Evolutionary conservation across 2,329 filamentous ascomycete genomes (phyloP).

Genomic region (Aspergillus piperis): DNA sequence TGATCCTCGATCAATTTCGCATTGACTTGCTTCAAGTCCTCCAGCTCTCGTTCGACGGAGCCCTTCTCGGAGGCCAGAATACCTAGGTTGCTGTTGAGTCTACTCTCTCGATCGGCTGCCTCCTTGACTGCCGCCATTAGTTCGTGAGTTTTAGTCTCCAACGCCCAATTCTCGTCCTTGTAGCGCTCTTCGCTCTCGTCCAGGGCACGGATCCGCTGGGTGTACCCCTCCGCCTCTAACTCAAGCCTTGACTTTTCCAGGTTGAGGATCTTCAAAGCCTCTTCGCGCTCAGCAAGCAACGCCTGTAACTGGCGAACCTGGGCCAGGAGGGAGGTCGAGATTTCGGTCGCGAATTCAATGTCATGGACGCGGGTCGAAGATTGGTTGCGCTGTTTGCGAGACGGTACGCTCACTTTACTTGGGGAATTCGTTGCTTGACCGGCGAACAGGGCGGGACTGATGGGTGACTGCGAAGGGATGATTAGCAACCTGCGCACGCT

Average conservation of each 20-base stretch:
- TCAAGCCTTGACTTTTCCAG: slow-evolving; percentile 78
- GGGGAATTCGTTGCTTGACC: slow-evolving; percentile 82
- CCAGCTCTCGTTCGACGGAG: slow-evolving; percentile 77
- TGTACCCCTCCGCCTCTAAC: slow-evolving; percentile 74
- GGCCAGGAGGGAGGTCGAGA: slow-evolving; percentile 90
- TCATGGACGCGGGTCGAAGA: slow-evolving; percentile 86
- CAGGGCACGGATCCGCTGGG: slow-evolving; percentile 75
- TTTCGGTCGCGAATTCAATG: slow-evolving; percentile 97
- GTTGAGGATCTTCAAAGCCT: slow-evolving; percentile 73
- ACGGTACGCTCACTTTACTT: slow-evolving; percentile 83
- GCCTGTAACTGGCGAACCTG: slow-evolving; percentile 90
- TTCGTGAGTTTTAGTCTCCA: slow-evolving; percentile 91
- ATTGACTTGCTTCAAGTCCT: slow-evolving; percentile 81
- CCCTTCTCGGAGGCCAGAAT: slow-evolving; percentile 73
- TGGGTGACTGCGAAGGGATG: slow-evolving; percentile 58
- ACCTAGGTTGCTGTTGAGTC: slow-evolving; percentile 72
- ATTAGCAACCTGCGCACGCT: slow-evolving; percentile 7
- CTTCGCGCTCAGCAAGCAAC: slow-evolving; percentile 82
- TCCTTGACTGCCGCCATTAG: slow-evolving; percentile 73
- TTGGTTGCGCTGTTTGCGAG: slow-evolving; percentile 86
- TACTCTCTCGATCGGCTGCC: slow-evolving; percentile 77
- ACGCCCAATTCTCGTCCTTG: slow-evolving; percentile 98
- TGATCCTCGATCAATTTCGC: slow-evolving; percentile 82
- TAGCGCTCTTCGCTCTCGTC: slow-evolving; percentile 95
- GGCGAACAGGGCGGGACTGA: slow-evolving; percentile 77